These are phyloP conservation scores for Russula brevipes DNA, from an alignment of 768 basidiomycete species.

Conservation along the genomic window DNA sequence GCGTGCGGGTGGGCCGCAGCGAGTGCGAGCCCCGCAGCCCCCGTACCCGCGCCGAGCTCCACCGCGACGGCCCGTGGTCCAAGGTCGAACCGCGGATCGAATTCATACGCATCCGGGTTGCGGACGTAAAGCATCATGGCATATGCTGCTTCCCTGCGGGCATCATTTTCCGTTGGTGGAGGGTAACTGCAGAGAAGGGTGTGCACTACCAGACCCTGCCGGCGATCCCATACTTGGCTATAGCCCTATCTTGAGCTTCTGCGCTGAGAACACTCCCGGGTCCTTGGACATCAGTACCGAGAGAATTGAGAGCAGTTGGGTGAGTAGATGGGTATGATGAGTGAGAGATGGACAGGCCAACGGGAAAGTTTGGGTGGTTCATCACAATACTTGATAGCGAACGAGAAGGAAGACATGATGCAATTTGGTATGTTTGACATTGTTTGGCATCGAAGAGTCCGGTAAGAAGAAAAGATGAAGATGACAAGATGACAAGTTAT, in stretches of 20 bases:
- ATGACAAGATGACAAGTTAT: neutral
- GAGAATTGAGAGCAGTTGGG: neutral
- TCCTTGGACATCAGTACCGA: neutral
- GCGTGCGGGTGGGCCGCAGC: conserved; percentile 20
- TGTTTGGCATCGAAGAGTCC: conserved; percentile 8
- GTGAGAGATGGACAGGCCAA: conserved; percentile 19
- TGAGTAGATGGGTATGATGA: conserved; percentile 3
- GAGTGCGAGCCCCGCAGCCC: conserved; percentile 49
- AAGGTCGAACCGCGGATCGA: conserved; percentile 50
- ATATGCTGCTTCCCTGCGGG: conserved; percentile 68
- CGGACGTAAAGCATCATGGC: conserved; percentile 52
- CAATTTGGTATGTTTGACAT: neutral
- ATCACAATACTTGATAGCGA: neutral
- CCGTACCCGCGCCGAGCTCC: conserved; percentile 78
- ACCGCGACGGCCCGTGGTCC: conserved; percentile 41
- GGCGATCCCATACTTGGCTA: conserved; percentile 73
- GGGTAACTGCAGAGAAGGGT: conserved; percentile 38
- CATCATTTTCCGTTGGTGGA: conserved; percentile 18
- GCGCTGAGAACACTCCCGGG: conserved; percentile 29
- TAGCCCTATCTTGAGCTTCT: conserved; percentile 50
- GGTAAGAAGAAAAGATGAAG: no score
- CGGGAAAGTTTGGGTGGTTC: conserved; percentile 7
- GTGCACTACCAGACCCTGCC: conserved; percentile 77
- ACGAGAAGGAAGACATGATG: no score
- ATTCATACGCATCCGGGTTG: conserved; percentile 36